phyloP scores from a whole-genome alignment of 2,329 filamentous ascomycete genomes.

The Fusarium denticulatum region DNA sequence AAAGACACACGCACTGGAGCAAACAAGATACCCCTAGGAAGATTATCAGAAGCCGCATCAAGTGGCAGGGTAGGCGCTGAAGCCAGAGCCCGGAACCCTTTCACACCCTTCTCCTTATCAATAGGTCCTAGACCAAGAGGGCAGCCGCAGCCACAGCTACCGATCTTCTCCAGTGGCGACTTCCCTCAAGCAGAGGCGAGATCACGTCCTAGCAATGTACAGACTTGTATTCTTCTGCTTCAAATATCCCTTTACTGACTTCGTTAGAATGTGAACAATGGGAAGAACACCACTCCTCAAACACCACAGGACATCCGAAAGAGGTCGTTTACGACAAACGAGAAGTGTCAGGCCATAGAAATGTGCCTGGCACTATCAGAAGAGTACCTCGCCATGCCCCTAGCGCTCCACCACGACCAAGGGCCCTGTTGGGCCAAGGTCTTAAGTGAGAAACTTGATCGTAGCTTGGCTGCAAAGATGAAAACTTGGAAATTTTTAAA shows the following conservation, averaged over 20 bases:
- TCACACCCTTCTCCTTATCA: fast-evolving
- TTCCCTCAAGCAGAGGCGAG: not conserved
- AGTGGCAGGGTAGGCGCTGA: no score
- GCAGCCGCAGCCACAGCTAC: not conserved
- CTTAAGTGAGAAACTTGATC: fast-evolving
- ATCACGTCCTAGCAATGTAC: not conserved
- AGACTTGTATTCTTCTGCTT: fast-evolving
- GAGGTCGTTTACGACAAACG: fast-evolving
- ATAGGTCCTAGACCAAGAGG: not conserved
- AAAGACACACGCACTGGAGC: no score
- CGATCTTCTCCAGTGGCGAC: fast-evolving
- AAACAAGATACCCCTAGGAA: no score
- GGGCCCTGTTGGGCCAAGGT: not conserved
- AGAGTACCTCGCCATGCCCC: not conserved
- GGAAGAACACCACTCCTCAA: not conserved
- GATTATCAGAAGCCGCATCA: no score
- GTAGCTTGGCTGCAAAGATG: not conserved
- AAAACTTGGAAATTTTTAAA: not conserved
- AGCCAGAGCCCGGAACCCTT: not conserved
- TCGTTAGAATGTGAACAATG: not conserved
- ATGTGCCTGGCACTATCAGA: not conserved
- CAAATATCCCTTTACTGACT: not conserved
- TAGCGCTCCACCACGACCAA: not conserved
- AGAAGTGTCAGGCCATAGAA: not conserved
- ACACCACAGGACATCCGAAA: fast-evolving